Evolutionary conservation across 805 yeast genomes (phyloP).

Genomic region (Yarrowia sp.): DNA sequence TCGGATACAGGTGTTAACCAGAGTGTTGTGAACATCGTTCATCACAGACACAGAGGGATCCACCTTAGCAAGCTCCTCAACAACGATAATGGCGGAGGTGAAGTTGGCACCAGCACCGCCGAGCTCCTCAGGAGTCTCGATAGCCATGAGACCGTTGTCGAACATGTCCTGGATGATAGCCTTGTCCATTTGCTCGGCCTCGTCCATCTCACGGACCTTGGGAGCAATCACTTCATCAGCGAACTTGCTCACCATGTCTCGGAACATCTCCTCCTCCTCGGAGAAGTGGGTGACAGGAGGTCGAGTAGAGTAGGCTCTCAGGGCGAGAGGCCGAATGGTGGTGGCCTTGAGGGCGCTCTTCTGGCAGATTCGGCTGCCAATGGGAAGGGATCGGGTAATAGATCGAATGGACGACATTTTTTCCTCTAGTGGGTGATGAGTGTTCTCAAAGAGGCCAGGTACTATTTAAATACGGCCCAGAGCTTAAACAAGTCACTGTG

Average conservation of each 20-base stretch:
- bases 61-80: conserved; percentile 47
- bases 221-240: conserved; percentile 44
- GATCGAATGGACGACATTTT: conserved; percentile 23
- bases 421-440: not conserved
- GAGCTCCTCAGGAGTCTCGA: conserved; percentile 47
- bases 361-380: conserved; percentile 16
- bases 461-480: conserved; percentile 18
- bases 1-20: conserved; percentile 45
- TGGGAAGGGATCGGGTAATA: conserved; percentile 16
- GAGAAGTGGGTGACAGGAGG: conserved; percentile 34
- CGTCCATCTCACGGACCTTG: conserved; percentile 43
- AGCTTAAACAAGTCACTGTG: not conserved
- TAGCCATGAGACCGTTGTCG: conserved; percentile 47
- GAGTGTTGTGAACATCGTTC: conserved; percentile 48
- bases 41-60: conserved; percentile 45
- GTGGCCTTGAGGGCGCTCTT: conserved; percentile 14
- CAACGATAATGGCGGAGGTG: conserved; percentile 46
- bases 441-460: not conserved
- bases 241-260: conserved; percentile 43
- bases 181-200: conserved; percentile 40
- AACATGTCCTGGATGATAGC: conserved; percentile 38
- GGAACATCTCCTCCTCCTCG: conserved; percentile 46
- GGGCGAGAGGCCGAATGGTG: not conserved
- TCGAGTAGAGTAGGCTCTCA: conserved; percentile 25
- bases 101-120: conserved; percentile 49